Evolutionary conservation across 495 filamentous ascomycete genomes (phyloP), one percentile per base, ranked within the genome.

Genomic region (Usnea hakonensis): DNA sequence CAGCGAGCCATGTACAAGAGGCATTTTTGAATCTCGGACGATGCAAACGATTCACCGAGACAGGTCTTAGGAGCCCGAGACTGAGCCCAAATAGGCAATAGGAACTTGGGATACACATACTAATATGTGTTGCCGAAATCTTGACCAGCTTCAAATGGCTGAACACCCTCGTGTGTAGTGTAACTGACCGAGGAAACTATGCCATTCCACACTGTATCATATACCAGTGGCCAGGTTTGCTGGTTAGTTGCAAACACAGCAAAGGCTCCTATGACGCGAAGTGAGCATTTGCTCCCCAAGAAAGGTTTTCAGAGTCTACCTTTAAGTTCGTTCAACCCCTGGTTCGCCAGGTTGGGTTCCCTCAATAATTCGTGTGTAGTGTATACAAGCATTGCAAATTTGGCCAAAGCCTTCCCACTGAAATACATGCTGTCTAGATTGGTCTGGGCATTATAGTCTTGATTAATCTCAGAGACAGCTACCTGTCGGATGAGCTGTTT

Each of bases 351-450:
- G 0, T 75, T 73, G 35, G 72, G 71, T 56, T 93, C 81, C 30
- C 81, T 75, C 19, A 87, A 77, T 33, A 97, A 73, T 57, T 88
- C 80, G 65, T 86, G 78, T 28, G 89, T 76, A 0, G 85, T 84
- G 70, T 89, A 87, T 44, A 89, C 76, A 28, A 94, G 76, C 17
- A 75, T 77, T 5, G 91, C 92, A 71, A 94, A 95, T 69, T 97
- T 97, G 65, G 87, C 89, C 11, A 97, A 75, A 0, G 87, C 90
- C 82, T 98, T 98, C 65, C 93, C 93, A 65, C 87, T 87, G 70
- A 89, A 98, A 74, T 98, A 98, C 88, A 97, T 95, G 64, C 88
- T 95, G 70, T 95, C 81, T 37, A 91, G 78, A 63, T 94, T 81
- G 6, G 84, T 85, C 70, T 95, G 87, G 7, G 72, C 70, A 28